Percentiles rank a stretch among this genome's conserved stretches.
Conservation (phyloP, 1,284 basidiomycete genomes). For the Mixia osmundae region DNA sequence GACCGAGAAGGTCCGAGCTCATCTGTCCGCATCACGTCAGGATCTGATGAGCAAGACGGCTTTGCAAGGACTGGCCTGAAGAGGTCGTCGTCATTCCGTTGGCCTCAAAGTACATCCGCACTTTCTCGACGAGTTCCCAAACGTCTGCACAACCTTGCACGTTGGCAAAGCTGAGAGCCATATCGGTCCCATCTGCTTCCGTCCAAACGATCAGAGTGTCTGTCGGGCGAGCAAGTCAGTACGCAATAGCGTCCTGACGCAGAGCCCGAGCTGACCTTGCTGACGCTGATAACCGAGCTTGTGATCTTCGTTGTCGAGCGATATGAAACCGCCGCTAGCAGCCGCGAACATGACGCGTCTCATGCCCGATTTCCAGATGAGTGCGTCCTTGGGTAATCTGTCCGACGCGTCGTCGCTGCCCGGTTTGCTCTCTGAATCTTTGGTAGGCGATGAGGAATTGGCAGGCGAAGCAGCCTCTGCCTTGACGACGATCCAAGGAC, state of each 20-base stretch:
- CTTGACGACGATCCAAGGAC: constrained; percentile 13
- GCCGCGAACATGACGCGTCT: constrained; percentile 8
- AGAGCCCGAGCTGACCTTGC: constrained; percentile 38
- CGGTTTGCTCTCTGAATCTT: neutral
- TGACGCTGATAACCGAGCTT: constrained; percentile 72
- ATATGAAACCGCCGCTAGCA: constrained; percentile 14
- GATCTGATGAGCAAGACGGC: constrained; percentile 1
- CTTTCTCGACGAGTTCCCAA: constrained; percentile 89
- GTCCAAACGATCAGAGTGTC: constrained; percentile 99
- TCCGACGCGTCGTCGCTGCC: constrained; percentile 9
- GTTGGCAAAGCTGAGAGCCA: constrained; percentile 92
- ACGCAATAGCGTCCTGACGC: neutral
- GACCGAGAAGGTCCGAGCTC: constrained; percentile 40
- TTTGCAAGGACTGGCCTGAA: constrained; percentile 7
- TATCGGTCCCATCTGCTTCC: constrained; percentile 61
- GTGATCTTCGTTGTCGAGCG: constrained; percentile 25
- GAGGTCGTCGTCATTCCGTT: constrained; percentile 2
- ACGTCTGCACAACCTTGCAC: constrained; percentile 86
- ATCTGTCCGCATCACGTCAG: constrained; percentile 10
- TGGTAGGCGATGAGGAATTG: no score
- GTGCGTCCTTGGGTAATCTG: constrained; percentile 17
- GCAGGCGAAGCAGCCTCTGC: constrained; percentile 6
- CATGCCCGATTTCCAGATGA: constrained; percentile 3
- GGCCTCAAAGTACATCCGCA: constrained; percentile 47
- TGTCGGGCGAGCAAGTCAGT: constrained; percentile 18